phyloP scores from a whole-genome alignment of 176 grass and related monocot species.

The Poa annua region DNA sequence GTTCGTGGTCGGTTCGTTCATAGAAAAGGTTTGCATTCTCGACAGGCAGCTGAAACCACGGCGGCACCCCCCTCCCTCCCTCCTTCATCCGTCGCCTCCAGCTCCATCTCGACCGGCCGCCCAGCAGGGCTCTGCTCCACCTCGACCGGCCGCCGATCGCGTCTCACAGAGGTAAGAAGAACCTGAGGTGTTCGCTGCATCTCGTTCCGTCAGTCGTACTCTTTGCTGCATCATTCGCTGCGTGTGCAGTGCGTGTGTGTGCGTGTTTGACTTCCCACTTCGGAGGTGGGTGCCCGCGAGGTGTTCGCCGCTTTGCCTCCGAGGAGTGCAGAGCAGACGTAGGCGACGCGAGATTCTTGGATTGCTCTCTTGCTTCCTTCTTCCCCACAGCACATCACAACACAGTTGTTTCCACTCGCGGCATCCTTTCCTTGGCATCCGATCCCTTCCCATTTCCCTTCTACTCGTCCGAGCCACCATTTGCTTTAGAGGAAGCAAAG shows the following conservation, averaged over 20 bases:
- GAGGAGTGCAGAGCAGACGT: constrained; percentile 1
- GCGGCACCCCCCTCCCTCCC: background rate
- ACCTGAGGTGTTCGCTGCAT: too few species aligned
- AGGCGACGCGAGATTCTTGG: background rate
- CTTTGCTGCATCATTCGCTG: background rate
- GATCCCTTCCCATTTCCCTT: constrained; percentile 2
- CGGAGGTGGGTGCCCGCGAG: constrained; percentile 1
- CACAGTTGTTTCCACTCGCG: background rate
- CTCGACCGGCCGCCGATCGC: background rate
- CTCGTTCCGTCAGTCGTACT: background rate
- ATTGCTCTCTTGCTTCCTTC: background rate
- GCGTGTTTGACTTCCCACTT: background rate
- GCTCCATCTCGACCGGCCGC: background rate
- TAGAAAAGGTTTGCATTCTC: background rate
- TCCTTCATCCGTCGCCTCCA: background rate
- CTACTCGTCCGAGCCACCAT: background rate
- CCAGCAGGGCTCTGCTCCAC: background rate
- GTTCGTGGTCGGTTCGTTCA: background rate
- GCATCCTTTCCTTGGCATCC: constrained; percentile 38
- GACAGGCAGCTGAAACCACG: background rate
- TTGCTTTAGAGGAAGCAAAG: constrained; percentile 6
- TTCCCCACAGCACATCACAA: background rate
- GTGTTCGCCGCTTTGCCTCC: constrained; percentile 25
- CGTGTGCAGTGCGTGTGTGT: background rate
- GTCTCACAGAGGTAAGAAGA: constrained; percentile 10